A percentile compares a stretch with the other conserved stretches of the same genome.
Conservation (phyloP, 129 eudicot genomes). For the Chrysanthemum lavandulifolium region DNA sequence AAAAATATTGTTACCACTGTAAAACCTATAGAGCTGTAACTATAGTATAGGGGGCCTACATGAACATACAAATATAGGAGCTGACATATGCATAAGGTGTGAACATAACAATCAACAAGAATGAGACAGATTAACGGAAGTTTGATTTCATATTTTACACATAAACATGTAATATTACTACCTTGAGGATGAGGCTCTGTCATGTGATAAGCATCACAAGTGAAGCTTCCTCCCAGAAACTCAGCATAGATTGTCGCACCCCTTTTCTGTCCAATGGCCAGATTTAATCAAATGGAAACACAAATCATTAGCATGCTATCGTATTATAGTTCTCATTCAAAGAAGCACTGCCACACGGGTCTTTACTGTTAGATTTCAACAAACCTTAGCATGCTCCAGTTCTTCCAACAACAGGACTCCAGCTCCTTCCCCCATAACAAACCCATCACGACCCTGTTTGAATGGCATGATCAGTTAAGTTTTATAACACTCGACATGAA, state of each 20-base stretch:
- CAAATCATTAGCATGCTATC: background rate
- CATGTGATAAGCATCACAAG: conserved; percentile 97
- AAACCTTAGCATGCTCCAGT: conserved; percentile 93
- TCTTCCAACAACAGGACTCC: conserved; percentile 92
- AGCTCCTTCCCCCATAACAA: conserved; percentile 99
- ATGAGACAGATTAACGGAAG: background rate
- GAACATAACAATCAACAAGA: no score
- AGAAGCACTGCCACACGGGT: background rate
- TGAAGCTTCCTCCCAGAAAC: conserved; percentile 97
- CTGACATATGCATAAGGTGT: no score
- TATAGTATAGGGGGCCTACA: no score
- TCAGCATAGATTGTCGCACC: conserved; percentile 91
- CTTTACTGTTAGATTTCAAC: background rate
- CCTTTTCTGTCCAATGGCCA: conserved; percentile 52
- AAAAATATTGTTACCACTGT: no score
- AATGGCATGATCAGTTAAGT: conserved; percentile 8
- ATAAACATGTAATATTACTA: conserved; percentile 27
- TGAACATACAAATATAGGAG: no score
- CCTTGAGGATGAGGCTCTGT: conserved; percentile 98
- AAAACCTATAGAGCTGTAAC: no score
- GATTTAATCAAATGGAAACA: conserved; percentile 14
- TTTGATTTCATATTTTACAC: background rate
- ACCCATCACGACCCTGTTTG: conserved; percentile 87
- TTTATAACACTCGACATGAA: background rate
- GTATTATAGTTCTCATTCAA: background rate